Evolutionary conservation across 2,329 filamentous ascomycete genomes (phyloP).

Genomic region (Neofusicoccum umdonicola): DNA sequence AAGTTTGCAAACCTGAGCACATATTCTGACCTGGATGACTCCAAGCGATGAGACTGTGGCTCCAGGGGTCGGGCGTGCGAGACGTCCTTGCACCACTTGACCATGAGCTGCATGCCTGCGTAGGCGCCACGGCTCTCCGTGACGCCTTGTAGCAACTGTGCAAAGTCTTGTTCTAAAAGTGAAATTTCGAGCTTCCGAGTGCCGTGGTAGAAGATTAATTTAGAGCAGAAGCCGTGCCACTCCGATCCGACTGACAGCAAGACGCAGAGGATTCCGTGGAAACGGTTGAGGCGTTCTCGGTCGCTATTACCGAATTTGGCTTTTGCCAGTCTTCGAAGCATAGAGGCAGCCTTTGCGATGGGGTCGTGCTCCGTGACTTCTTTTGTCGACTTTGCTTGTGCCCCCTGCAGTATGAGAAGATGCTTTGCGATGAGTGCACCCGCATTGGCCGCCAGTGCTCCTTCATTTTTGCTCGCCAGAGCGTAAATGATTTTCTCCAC

Average conservation of each 20-base stretch:
- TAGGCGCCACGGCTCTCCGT: slow-evolving; percentile 49
- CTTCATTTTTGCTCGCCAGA: not conserved
- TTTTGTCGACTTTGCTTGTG: not conserved
- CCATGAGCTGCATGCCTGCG: slow-evolving; percentile 49
- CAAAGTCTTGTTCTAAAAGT: slow-evolving; percentile 41
- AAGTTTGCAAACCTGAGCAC: not conserved
- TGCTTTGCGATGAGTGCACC: slow-evolving; percentile 6
- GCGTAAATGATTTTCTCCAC: slow-evolving; percentile 36
- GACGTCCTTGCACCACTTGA: slow-evolving; percentile 43
- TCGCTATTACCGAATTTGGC: not conserved
- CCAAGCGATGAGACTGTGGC: no score
- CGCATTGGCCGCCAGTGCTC: not conserved
- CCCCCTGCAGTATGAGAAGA: slow-evolving; percentile 6
- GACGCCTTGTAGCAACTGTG: slow-evolving; percentile 51
- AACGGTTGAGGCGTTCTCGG: not conserved
- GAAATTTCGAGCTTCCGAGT: slow-evolving; percentile 24
- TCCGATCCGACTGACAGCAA: slow-evolving; percentile 26
- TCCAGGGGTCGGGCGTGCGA: not conserved
- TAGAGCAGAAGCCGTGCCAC: slow-evolving; percentile 18
- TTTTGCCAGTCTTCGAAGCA: not conserved
- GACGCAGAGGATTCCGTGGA: slow-evolving; percentile 22
- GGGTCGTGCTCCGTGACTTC: not conserved
- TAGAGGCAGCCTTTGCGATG: not conserved
- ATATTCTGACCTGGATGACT: no score
- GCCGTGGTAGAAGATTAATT: not conserved